Conservation (phyloP, 2,329 filamentous ascomycete genomes). For the Pestalotiopsis sp. region DNA sequence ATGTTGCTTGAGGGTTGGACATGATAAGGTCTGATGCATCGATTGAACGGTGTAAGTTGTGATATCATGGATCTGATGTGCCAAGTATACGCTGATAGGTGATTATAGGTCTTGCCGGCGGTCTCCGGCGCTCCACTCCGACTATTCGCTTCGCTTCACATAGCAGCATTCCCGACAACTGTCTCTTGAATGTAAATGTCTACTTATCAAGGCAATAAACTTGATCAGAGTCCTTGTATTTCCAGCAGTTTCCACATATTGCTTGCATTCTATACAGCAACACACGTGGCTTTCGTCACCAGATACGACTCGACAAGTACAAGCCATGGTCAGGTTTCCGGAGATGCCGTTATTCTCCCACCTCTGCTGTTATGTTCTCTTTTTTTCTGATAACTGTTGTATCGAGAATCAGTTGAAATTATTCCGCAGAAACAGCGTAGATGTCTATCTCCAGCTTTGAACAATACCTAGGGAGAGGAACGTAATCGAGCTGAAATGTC, state of each 20-base stretch:
- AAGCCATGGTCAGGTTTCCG: too few relatives aligned
- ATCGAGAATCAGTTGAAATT: too few relatives aligned
- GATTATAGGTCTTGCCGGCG: conserved; percentile 1
- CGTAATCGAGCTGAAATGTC: not conserved
- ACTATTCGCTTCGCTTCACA: not conserved
- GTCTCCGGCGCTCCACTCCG: conserved; percentile 12
- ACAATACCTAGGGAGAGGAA: not conserved
- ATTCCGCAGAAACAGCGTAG: too few relatives aligned
- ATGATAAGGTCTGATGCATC: not conserved
- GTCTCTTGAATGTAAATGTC: not conserved
- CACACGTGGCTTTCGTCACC: not conserved
- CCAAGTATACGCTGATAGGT: not conserved
- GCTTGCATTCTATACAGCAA: not conserved
- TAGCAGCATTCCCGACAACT: too few relatives aligned
- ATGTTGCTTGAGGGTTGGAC: not conserved
- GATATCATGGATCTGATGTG: not conserved
- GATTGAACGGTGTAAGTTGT: not conserved
- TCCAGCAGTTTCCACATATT: not conserved
- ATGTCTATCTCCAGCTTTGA: too few relatives aligned
- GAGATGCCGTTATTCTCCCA: too few relatives aligned
- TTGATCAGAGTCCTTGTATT: not conserved
- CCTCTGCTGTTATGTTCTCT: too few relatives aligned
- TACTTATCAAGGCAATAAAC: not conserved
- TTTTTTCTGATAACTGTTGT: too few relatives aligned
- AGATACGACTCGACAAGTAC: not conserved